phyloP scores from a whole-genome alignment of 768 basidiomycete genomes.

The Phylloporus sp. region DNA sequence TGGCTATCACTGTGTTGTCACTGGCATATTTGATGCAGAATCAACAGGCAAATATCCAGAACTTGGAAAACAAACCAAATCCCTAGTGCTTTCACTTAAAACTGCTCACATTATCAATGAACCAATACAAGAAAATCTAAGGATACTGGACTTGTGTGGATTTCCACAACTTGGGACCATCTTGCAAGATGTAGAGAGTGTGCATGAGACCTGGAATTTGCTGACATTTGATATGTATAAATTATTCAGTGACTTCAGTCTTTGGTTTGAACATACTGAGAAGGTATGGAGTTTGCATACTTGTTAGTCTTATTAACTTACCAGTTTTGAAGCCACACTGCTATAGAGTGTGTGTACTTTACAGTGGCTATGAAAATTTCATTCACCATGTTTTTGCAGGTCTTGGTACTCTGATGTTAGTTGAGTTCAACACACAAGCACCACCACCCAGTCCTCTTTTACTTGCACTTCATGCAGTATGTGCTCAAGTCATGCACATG shows the following conservation, averaged over 20 bases:
- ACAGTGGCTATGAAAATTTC: not conserved
- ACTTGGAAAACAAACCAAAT: too few species aligned
- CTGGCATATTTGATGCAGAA: not conserved
- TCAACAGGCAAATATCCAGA: not conserved
- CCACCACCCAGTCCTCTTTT: not conserved
- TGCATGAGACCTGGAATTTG: not conserved
- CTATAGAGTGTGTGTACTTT: not conserved
- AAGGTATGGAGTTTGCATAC: not conserved
- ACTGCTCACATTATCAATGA: not conserved
- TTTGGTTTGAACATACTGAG: not conserved
- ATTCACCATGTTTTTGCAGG: not conserved
- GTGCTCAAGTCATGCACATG: constrained; percentile 4
- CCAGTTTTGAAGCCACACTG: not conserved
- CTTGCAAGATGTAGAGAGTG: not conserved
- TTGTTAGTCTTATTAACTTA: not conserved
- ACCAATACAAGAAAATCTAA: not conserved
- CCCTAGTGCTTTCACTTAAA: not conserved
- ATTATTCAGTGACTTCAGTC: fast-evolving
- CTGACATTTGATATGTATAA: not conserved
- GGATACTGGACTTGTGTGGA: not conserved
- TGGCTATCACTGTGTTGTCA: not conserved
- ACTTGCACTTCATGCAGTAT: constrained; percentile 1
- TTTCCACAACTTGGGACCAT: not conserved
- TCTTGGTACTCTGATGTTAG: not conserved
- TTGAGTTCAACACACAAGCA: not conserved